These are phyloP conservation scores for Cryphonectria radicalis DNA, from an alignment of 2,329 filamentous ascomycete species.

Conservation along the genomic window DNA sequence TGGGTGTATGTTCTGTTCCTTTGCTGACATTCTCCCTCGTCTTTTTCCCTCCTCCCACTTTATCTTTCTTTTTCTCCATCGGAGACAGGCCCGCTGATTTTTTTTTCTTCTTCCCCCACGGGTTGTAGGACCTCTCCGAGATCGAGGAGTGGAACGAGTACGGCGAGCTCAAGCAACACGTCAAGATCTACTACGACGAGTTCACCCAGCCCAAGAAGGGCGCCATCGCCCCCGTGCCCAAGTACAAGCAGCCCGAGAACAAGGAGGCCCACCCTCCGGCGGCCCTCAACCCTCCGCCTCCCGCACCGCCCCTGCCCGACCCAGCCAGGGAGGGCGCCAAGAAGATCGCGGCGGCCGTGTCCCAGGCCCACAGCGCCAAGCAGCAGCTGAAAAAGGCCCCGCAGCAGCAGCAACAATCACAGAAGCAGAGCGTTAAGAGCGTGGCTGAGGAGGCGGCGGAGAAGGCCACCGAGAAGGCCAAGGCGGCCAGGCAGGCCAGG, in stretches of 20 bases:
- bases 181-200: conserved; percentile 70
- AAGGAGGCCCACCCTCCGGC: conserved; percentile 34
- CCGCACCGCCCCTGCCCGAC: conserved; percentile 33
- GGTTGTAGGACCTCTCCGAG: conserved; percentile 79
- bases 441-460: conserved; percentile 68
- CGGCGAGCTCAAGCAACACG: conserved; percentile 87
- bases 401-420: neutral
- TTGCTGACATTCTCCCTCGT: neutral
- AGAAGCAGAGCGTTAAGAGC: conserved; percentile 52
- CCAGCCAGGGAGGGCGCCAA: conserved; percentile 31
- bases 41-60: conserved; percentile 3
- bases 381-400: conserved; percentile 33
- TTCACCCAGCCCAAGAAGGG: conserved; percentile 60
- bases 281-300: conserved; percentile 33
- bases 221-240: conserved; percentile 52
- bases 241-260: conserved; percentile 43
- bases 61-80: conserved; percentile 33
- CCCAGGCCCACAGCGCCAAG: conserved; percentile 32
- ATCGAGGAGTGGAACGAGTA: conserved; percentile 99
- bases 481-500: conserved; percentile 64
- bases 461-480: conserved; percentile 67
- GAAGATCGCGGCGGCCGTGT: conserved; percentile 24
- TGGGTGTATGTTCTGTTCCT: conserved; percentile 70
- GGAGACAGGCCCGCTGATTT: neutral
- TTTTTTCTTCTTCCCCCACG: conserved; percentile 9